Conservation (phyloP, 345 rosid species). For the Stellera chamaejasme region DNA sequence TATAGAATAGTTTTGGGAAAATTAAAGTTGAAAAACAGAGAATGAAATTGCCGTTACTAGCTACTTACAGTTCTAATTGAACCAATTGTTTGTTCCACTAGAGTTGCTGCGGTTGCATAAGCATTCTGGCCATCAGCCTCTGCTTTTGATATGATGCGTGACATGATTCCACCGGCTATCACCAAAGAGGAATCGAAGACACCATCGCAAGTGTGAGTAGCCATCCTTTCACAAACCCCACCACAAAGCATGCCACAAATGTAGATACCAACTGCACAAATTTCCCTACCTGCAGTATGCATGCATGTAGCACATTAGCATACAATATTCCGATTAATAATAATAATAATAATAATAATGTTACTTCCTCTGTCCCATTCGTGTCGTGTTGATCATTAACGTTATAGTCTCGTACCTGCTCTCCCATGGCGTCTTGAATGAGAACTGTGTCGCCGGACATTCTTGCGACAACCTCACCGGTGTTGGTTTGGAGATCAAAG, state of each 20-base stretch:
- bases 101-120: conserved; percentile 61
- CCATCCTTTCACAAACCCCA: conserved; percentile 82
- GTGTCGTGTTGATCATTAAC: too few species aligned
- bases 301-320: neutral
- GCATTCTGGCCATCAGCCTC: conserved; percentile 62
- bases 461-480: conserved; percentile 89
- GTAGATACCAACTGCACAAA: conserved; percentile 62
- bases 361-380: too few species aligned
- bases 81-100: conserved; percentile 73
- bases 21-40: too few species aligned
- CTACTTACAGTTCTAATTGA: conserved; percentile 70
- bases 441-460: conserved; percentile 97
- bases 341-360: neutral
- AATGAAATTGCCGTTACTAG: neutral
- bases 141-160: conserved; percentile 44
- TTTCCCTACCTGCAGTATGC: conserved; percentile 72
- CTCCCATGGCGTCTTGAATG: conserved; percentile 96
- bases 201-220: conserved; percentile 73
- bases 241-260: conserved; percentile 63
- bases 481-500: conserved; percentile 74
- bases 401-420: conserved; percentile 39
- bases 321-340: neutral
- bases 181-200: conserved; percentile 60
- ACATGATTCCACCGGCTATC: conserved; percentile 46
- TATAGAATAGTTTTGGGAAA: too few species aligned